Evolutionary conservation across 768 basidiomycete genomes (phyloP), one percentile per base, ranked within the genome.

Genomic region (Postia placenta): DNA sequence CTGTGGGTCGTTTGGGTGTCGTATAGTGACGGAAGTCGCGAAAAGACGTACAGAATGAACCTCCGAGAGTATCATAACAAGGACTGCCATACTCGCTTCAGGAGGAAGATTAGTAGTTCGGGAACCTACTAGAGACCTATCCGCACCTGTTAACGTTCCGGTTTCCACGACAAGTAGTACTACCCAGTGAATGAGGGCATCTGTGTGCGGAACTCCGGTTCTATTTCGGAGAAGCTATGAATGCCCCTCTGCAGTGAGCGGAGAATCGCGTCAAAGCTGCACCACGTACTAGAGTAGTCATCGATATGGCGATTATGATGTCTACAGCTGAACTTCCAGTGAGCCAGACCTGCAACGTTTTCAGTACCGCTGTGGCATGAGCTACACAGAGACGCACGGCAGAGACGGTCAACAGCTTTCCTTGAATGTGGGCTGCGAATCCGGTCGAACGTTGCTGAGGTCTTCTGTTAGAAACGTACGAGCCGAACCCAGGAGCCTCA

Each of bases 251-350:
- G 17, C 11, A 43, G 11, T 12, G 5, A 43, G 11, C 19, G 7
- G 12, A 20, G 33, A 20, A 20, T 11, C 11, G 20, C 11, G 19
- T 14, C 5, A 12, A 42, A 20, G 3, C 12, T 5, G n/a, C 14
- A 23, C 41, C 20, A 42, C 52, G 11, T 37, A 54, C 53, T 6
- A 43, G n/a, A 4, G 24, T 37, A 4, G 53, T 50, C 53, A 54
- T 54, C 7, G 35, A 12, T 2, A 35, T 35, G 7, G 53, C 53
- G 19, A 54, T 54, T 25, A 50, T 20, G 24, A 48, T 22, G 39
- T 54, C 53, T 6, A 50, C 49, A 9, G 50, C 1, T 4, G 45
- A 37, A 9, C 20, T 27, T 3, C 38, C 33, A 7, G 17, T 35
- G 5, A 50, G 45, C 48, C 53, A 49, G 23, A 20, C 35, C 53